Conservation (phyloP, 768 basidiomycete species). For the Pisolithus marmoratus region DNA sequence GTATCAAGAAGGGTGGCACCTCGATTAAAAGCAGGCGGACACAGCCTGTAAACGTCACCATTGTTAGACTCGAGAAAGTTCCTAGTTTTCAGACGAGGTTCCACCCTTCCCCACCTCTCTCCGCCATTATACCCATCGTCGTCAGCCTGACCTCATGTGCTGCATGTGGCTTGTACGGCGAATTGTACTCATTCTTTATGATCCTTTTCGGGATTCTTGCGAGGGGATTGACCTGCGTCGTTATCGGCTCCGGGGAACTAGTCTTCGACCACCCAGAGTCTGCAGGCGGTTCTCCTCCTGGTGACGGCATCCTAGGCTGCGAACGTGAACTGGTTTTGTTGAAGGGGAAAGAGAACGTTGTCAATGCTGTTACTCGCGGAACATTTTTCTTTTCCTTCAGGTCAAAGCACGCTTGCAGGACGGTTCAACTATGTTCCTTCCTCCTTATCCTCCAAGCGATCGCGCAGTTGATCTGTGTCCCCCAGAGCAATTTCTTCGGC, state of each 20-base stretch:
- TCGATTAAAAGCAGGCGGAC: slow-evolving; percentile 6
- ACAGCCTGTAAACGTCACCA: slow-evolving; percentile 8
- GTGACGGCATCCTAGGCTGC: no score
- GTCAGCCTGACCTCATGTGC: slow-evolving; percentile 5
- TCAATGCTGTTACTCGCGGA: not conserved
- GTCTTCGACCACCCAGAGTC: not conserved
- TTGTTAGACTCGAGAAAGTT: slow-evolving; percentile 7
- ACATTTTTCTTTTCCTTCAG: not conserved
- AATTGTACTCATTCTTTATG: no score
- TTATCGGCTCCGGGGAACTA: slow-evolving; percentile 19
- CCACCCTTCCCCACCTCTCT: slow-evolving; percentile 9
- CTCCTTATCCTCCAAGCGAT: no score
- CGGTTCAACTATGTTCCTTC: no score
- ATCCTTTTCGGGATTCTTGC: slow-evolving; percentile 19
- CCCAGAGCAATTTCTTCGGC: no score
- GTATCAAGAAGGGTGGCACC: not conserved
- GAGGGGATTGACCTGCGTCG: slow-evolving; percentile 20
- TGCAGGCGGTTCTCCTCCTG: no score
- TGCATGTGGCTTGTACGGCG: slow-evolving; percentile 7
- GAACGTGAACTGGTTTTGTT: no score
- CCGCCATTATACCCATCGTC: not conserved
- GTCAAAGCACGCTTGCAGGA: not conserved
- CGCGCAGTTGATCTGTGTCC: no score
- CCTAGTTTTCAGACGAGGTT: not conserved
- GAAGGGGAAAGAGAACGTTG: not conserved